Evolutionary conservation across 345 rosid genomes (phyloP).

Genomic region (Hypericum androsaemum): DNA sequence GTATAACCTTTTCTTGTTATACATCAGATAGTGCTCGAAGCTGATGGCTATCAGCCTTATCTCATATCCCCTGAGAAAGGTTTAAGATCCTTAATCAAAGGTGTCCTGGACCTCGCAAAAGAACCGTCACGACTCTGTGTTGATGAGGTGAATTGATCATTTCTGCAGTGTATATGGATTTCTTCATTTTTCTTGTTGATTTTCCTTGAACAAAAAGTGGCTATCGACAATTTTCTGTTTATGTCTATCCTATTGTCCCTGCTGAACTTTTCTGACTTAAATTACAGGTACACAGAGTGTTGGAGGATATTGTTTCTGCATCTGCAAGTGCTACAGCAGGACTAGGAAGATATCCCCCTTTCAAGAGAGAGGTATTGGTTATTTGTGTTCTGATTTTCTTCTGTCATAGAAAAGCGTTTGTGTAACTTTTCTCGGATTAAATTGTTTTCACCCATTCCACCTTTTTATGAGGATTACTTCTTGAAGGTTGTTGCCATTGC

Average conservation of each 20-base stretch:
- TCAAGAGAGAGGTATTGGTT: slow-evolving; percentile 75
- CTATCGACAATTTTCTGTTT: no score
- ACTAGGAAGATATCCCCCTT: slow-evolving; percentile 96
- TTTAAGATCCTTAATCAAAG: slow-evolving; percentile 86
- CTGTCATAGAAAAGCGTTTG: background rate
- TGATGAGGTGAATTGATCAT: slow-evolving; percentile 62
- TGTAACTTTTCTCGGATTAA: background rate
- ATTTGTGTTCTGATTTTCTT: slow-evolving; percentile 3
- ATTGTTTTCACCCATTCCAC: background rate
- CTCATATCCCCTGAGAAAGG: slow-evolving; percentile 99
- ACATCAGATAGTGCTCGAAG: slow-evolving; percentile 80
- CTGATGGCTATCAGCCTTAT: slow-evolving; percentile 99
- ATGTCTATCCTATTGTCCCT: no score
- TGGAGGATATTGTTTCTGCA: slow-evolving; percentile 78
- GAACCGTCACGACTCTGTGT: slow-evolving; percentile 91
- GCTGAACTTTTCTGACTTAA: slow-evolving; percentile 5
- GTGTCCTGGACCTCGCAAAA: slow-evolving; percentile 93
- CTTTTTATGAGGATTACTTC: slow-evolving; percentile 8
- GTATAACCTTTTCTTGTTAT: slow-evolving; percentile 9
- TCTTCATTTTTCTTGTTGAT: slow-evolving; percentile 1
- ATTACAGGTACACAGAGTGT: slow-evolving; percentile 81
- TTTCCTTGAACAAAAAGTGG: background rate
- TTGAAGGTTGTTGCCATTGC: slow-evolving; percentile 88
- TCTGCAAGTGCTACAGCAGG: slow-evolving; percentile 95
- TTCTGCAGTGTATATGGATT: slow-evolving; percentile 4